Evolutionary conservation across 345 rosid species (phyloP), one percentile per base, ranked within the genome.

Genomic region (Moricandia arvensis): DNA sequence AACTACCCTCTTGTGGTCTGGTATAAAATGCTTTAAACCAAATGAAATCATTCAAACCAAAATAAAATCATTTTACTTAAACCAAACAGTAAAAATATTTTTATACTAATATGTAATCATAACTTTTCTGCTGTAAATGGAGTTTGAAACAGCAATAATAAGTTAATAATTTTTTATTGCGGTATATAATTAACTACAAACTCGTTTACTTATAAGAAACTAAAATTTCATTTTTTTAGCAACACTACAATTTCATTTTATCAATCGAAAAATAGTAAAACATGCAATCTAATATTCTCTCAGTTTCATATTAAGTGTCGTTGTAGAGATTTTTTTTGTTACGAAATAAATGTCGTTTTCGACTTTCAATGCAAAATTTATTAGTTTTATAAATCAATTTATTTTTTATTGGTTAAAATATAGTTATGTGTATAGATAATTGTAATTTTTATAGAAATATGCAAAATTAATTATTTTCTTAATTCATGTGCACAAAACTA

Each of bases 1-100:
- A 33, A 33, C 37, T 37, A 37, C 24, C 72, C 72, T 75, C 63
- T 10, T 43, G 51, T 43, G 49, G 5, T 15, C 21, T 67, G 37
- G 60, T 74, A 16, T 49, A 16, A 49, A 49, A 6, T 1, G 10
- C 7, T 49, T 49, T 27, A 3, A 13, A 61, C 51, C 49, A 47
- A 27, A 73, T n/a, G n/a, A n/a, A n/a, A n/a, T n/a, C n/a, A 16
- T 49, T 49, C 37, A 3, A 13, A 61, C 51, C 49, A 47, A 27
- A 73, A 16, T 2, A 4, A 63, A 37, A 54, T 53, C 18, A 37
- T n/a, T 29, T 30, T n/a, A 6, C 12, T 29, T 58, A 0, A 12
- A 27, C 35, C 35, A 58, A 13, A 12, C 4, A 16, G 53, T 57
- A 57, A 35, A n/a, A 43, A 13, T 47, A 4, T 16, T 1, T 1